These are phyloP conservation scores for Cornus kousa DNA, from an alignment of 148 eudicot genomes.

Conservation along the genomic window DNA sequence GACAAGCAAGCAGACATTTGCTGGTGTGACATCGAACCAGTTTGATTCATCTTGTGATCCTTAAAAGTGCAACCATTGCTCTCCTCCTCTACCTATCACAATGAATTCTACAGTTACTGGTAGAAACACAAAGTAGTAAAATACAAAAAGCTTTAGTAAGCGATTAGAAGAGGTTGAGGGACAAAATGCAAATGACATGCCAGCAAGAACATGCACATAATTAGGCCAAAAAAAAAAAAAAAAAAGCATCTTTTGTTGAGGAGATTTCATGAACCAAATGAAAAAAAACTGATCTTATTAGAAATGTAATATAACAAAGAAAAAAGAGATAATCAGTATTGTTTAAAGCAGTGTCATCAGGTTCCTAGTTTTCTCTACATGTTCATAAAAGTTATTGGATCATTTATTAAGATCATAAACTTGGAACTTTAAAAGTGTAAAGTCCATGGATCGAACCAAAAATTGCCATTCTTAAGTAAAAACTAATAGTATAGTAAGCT, in stretches of 20 bases:
- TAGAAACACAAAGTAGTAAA: not conserved
- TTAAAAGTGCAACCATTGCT: not conserved
- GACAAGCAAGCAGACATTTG: conserved; percentile 25
- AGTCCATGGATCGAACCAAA: not conserved
- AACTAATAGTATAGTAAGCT: not conserved
- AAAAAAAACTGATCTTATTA: too few relatives aligned
- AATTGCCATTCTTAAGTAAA: too few relatives aligned
- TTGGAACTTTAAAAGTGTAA: too few relatives aligned
- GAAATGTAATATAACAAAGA: not conserved
- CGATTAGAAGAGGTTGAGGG: not conserved
- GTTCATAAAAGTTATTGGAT: too few relatives aligned
- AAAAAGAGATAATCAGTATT: not conserved
- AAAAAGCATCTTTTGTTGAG: too few relatives aligned
- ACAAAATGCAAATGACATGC: not conserved
- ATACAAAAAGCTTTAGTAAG: not conserved
- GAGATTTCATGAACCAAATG: too few relatives aligned
- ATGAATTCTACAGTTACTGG: not conserved
- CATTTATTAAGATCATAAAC: too few relatives aligned
- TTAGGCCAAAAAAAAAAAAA: not conserved
- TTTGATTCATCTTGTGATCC: conserved; percentile 6
- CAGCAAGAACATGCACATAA: not conserved
- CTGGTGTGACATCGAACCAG: not conserved
- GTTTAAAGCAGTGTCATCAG: too few relatives aligned
- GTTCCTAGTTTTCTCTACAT: too few relatives aligned
- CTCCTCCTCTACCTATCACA: conserved; percentile 18